Evolutionary conservation across 176 grass and related monocot species (phyloP).

Genomic region (Paspalum vaginatum): DNA sequence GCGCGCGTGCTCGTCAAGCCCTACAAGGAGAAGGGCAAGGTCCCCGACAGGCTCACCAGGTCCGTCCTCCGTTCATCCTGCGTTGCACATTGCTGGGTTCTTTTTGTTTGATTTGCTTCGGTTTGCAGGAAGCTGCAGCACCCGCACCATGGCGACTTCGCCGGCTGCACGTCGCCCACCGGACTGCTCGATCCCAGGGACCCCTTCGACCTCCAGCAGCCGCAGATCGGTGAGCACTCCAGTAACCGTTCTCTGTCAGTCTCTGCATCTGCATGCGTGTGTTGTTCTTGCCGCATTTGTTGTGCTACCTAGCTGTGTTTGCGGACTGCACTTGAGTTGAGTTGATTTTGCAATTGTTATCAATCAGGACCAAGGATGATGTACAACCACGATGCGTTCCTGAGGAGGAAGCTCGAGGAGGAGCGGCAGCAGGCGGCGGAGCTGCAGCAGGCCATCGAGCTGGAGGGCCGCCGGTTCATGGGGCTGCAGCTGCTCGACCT

Average conservation of each 20-base stretch:
- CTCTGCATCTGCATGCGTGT: background rate
- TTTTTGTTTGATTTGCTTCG: background rate
- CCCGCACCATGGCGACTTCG: slow-evolving; percentile 57
- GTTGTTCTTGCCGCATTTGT: background rate
- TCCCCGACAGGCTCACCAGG: slow-evolving; percentile 88
- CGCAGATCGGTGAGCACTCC: slow-evolving; percentile 61
- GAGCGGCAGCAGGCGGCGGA: slow-evolving; percentile 70
- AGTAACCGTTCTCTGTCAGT: background rate
- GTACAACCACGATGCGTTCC: slow-evolving; percentile 56
- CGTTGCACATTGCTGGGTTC: background rate
- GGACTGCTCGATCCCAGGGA: slow-evolving; percentile 67
- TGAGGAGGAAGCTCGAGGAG: slow-evolving; percentile 75
- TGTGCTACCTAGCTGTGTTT: too few species aligned
- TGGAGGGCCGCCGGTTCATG: slow-evolving; percentile 34
- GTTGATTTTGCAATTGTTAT: background rate
- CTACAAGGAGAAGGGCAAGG: slow-evolving; percentile 94
- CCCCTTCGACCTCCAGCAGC: slow-evolving; percentile 64
- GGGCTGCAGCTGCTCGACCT: slow-evolving; percentile 43
- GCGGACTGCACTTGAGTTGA: too few species aligned
- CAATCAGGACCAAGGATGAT: slow-evolving; percentile 61
- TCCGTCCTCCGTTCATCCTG: background rate
- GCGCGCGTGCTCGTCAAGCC: slow-evolving; percentile 89
- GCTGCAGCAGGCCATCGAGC: slow-evolving; percentile 67
- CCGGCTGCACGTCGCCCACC: slow-evolving; percentile 59
- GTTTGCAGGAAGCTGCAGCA: slow-evolving; percentile 42